A percentile compares a stretch with the other conserved stretches of the same genome.
Evolutionary conservation across 2,329 filamentous ascomycete species (phyloP).

Genomic region (Microsporum canis): DNA sequence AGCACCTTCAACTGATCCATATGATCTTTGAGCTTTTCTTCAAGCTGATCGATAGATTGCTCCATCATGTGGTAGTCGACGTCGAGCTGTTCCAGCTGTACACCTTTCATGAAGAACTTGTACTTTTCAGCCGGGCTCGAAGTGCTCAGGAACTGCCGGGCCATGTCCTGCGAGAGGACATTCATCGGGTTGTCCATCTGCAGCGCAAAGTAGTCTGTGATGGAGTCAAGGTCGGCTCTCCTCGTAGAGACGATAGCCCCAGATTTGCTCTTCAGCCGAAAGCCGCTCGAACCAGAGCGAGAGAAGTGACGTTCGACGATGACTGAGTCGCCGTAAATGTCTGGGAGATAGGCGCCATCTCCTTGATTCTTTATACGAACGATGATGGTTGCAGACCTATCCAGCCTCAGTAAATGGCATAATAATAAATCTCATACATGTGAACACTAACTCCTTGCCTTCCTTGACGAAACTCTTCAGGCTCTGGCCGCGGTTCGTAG

Average conservation of each 20-base stretch:
- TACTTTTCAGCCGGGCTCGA: slow-evolving; percentile 80
- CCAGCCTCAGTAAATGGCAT: background rate
- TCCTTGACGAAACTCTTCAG: slow-evolving; percentile 87
- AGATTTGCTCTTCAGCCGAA: slow-evolving; percentile 69
- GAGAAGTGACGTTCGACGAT: slow-evolving; percentile 85
- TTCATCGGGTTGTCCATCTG: slow-evolving; percentile 97
- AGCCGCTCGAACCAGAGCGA: slow-evolving; percentile 61
- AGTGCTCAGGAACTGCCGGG: slow-evolving; percentile 79
- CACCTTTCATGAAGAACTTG: slow-evolving; percentile 89
- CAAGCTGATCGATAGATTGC: slow-evolving; percentile 63
- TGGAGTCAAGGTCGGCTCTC: slow-evolving; percentile 78
- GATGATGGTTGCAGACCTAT: slow-evolving; percentile 49
- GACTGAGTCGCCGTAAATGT: slow-evolving; percentile 74
- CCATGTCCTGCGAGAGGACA: slow-evolving; percentile 88
- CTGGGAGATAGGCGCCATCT: slow-evolving; percentile 67
- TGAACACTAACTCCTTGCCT: slow-evolving; percentile 55
- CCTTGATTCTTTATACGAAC: slow-evolving; percentile 90
- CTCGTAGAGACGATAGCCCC: slow-evolving; percentile 67
- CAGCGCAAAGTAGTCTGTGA: slow-evolving; percentile 82
- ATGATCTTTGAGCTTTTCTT: slow-evolving; percentile 50
- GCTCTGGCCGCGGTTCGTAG: slow-evolving; percentile 83
- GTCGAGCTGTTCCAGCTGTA: slow-evolving; percentile 83
- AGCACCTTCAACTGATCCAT: slow-evolving; percentile 53
- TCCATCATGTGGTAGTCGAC: slow-evolving; percentile 79
- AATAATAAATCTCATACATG: background rate